Percentiles rank a stretch among this genome's conserved stretches.
These are phyloP conservation scores for Xylaria sp. DNA, from an alignment of 2,329 filamentous ascomycete genomes.

Conservation along the genomic window DNA sequence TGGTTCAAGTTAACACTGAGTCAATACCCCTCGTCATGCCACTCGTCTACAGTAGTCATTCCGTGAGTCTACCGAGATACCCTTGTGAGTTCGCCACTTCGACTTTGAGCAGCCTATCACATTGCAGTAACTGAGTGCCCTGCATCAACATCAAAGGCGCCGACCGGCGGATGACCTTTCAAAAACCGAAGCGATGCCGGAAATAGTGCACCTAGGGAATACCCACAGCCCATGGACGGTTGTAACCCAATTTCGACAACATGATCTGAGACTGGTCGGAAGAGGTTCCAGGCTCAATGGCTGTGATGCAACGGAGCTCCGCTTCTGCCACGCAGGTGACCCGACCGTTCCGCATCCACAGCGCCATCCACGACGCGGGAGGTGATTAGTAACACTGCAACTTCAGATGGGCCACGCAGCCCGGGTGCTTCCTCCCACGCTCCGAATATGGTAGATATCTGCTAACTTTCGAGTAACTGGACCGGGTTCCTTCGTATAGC, in stretches of 20 bases:
- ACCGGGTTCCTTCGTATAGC: neutral
- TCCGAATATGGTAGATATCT: neutral
- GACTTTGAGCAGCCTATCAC: slow-evolving; percentile 5
- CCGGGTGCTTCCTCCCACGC: slow-evolving; percentile 1
- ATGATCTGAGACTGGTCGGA: slow-evolving; percentile 4
- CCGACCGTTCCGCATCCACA: slow-evolving; percentile 27
- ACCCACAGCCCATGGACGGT: slow-evolving; percentile 2
- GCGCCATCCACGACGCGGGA: slow-evolving; percentile 16
- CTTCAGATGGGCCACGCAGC: slow-evolving; percentile 14
- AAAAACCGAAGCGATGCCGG: slow-evolving; percentile 14
- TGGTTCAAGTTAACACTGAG: slow-evolving; percentile 15
- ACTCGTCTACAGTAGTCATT: neutral
- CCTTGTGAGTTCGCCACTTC: slow-evolving; percentile 6
- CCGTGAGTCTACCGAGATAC: neutral
- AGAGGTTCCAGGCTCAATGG: slow-evolving; percentile 1
- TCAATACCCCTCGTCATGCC: slow-evolving; percentile 3
- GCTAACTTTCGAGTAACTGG: neutral
- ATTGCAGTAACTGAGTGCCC: neutral
- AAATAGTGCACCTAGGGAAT: slow-evolving; percentile 14
- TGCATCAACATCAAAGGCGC: slow-evolving; percentile 3
- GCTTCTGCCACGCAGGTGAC: slow-evolving; percentile 28
- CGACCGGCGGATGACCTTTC: neutral
- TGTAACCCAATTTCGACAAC: slow-evolving; percentile 6
- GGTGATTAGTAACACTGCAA: slow-evolving; percentile 26
- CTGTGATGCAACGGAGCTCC: slow-evolving; percentile 26